Percentiles rank a stretch among this genome's conserved stretches.
phyloP scores from a whole-genome alignment of 805 yeast species.

The Candida peoriensis region DNA sequence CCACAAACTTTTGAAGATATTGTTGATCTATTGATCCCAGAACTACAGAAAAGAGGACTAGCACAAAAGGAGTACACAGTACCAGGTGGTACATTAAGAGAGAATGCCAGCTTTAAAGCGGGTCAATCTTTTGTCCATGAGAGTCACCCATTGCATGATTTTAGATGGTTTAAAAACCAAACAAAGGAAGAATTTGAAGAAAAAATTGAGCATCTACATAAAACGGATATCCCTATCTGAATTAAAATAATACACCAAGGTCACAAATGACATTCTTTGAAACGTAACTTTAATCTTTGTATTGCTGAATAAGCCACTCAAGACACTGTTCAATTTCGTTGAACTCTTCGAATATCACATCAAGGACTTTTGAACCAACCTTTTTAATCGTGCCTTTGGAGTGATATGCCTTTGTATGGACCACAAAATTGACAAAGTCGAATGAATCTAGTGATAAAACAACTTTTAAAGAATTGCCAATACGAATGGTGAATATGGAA shows the following conservation, averaged over 20 bases:
- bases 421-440: constrained; percentile 19
- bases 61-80: constrained; percentile 33
- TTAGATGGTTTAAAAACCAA: constrained; percentile 6
- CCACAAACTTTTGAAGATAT: constrained; percentile 37
- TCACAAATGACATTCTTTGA: too few relatives aligned
- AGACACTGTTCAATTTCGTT: constrained; percentile 51
- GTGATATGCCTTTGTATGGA: constrained; percentile 12
- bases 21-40: constrained; percentile 34
- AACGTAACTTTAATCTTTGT: constrained; percentile 2
- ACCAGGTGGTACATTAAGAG: constrained; percentile 25
- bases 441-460: constrained; percentile 14
- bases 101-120: constrained; percentile 13
- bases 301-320: constrained; percentile 41
- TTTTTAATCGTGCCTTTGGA: constrained; percentile 15
- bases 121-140: constrained; percentile 15
- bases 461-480: constrained; percentile 8
- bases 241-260: too few relatives aligned
- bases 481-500: constrained; percentile 29
- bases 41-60: constrained; percentile 30
- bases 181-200: constrained; percentile 21
- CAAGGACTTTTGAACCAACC: constrained; percentile 36
- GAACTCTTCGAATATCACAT: constrained; percentile 44
- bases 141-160: constrained; percentile 17
- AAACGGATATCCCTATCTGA: background rate
- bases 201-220: too few relatives aligned